Conservation (phyloP, 106 monocot species). For the Dactylorhiza incarnata region DNA sequence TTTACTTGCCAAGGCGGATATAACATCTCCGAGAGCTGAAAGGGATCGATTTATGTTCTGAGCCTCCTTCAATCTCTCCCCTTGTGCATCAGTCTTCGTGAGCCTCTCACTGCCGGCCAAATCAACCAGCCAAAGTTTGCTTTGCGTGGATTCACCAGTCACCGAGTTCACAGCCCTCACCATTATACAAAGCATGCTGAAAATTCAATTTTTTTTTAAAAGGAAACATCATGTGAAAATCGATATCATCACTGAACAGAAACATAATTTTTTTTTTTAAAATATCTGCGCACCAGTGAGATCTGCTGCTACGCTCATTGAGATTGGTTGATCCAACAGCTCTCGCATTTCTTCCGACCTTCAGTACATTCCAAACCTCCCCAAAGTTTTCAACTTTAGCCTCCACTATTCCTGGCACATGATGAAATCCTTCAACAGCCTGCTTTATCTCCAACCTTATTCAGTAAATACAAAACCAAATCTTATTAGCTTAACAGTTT, state of each 20-base stretch:
- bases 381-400: constrained; percentile 60
- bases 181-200: constrained; percentile 75
- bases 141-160: constrained; percentile 64
- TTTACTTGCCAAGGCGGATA: constrained; percentile 73
- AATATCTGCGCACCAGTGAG: constrained; percentile 55
- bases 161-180: constrained; percentile 66
- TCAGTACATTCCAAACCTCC: constrained; percentile 75
- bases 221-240: neutral
- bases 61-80: constrained; percentile 75
- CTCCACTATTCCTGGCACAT: constrained; percentile 78
- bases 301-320: constrained; percentile 89
- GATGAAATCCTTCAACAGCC: constrained; percentile 62
- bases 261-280: too few species aligned
- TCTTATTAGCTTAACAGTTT: neutral
- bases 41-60: constrained; percentile 74
- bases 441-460: constrained; percentile 67
- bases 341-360: constrained; percentile 72
- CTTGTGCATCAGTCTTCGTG: constrained; percentile 75
- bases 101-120: constrained; percentile 87
- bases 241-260: neutral
- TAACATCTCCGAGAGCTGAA: constrained; percentile 80
- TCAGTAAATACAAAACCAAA: neutral
- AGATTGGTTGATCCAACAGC: constrained; percentile 88
- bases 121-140: constrained; percentile 93
- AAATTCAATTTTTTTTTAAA: neutral